A percentile compares a stretch with the other conserved stretches of the same genome.
Conservation (phyloP, 2,329 filamentous ascomycete species). For the Colletotrichum nymphaeae region DNA sequence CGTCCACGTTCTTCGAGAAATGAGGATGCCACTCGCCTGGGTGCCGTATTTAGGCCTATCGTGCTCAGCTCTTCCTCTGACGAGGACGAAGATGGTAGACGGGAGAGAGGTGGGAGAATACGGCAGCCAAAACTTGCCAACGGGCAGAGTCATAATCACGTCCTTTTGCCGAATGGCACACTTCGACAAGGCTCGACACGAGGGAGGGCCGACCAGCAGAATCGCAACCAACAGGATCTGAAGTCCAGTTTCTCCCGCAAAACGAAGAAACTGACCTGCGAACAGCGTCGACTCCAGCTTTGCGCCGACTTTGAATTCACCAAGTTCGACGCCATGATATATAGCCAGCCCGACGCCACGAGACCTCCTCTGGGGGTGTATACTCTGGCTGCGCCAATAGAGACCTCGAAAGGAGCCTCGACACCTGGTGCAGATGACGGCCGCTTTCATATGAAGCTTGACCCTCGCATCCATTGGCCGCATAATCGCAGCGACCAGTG, state of each 20-base stretch:
- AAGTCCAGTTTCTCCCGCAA: background rate
- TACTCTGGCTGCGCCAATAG: background rate
- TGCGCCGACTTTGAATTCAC: slow-evolving; percentile 30
- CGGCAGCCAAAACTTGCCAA: background rate
- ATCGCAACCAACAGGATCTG: background rate
- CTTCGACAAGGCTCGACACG: background rate
- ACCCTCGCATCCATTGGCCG: slow-evolving; percentile 63
- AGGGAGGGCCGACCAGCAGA: background rate
- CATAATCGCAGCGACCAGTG: slow-evolving; percentile 57
- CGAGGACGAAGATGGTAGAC: background rate
- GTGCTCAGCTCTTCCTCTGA: slow-evolving; percentile 1
- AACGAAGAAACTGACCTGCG: background rate
- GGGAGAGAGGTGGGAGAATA: background rate
- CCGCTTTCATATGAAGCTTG: slow-evolving; percentile 56
- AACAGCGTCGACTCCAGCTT: slow-evolving; percentile 18
- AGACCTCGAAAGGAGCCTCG: slow-evolving; percentile 10
- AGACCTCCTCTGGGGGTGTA: slow-evolving; percentile 28
- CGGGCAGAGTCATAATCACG: background rate
- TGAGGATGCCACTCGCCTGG: background rate
- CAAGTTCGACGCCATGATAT: slow-evolving; percentile 37
- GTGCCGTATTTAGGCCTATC: background rate
- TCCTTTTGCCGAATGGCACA: background rate
- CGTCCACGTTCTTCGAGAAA: background rate
- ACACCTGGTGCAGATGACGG: slow-evolving; percentile 38
- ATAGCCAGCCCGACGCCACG: slow-evolving; percentile 31